Base-by-base conservation (phyloP, 495 filamentous ascomycete genomes). In the Penicillium paradoxum region DNA sequence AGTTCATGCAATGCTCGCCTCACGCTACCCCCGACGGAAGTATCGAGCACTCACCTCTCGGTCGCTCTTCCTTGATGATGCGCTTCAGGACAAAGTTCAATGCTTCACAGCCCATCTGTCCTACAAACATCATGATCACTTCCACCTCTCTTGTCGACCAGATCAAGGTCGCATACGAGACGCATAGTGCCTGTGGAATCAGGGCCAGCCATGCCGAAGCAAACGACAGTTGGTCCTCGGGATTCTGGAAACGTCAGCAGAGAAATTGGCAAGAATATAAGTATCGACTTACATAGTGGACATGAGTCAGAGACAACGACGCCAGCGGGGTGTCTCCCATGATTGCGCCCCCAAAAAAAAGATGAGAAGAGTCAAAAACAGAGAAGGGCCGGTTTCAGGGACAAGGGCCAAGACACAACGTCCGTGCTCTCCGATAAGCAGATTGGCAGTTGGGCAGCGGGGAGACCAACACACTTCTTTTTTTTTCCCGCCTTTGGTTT, bases 41-140 rank as follows among this genome's bases (percentile, higher is more conserved):
- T 1, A 30, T 49, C 30, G 2, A 34, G 25, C 18, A 74, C 76
- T 45, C 73, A 87, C 85, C 82, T 46, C 77, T 80, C 27, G 93
- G 93, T 19, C 93, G 81, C 66, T 96, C 89, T 66, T 97, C 89
- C 56, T 91, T 92, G 63, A 99, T 91, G 19, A 88, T 71, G 7
- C 95, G 80, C 71, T 99, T 99, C 14, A 99, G 76, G 2, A 73
- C 69, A 71, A 92, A 95, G 67, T 99, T 99, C 58, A 95, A 63
- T n/a, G 80, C 91, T 69, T 99, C 95, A 76, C 93, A 97, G 38
- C 77, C 86, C 64, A 99, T 78, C 69, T 99, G 93, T 9, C 93
- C 93, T 6, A 79, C 82, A 68, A 97, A 93, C 83, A 96, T 92
- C 55, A 97, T 77, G 4, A 88, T 65, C 22, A 97, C 86, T 60